Conservation (phyloP, 768 basidiomycete genomes). For the Psilocybe tampanensis region DNA sequence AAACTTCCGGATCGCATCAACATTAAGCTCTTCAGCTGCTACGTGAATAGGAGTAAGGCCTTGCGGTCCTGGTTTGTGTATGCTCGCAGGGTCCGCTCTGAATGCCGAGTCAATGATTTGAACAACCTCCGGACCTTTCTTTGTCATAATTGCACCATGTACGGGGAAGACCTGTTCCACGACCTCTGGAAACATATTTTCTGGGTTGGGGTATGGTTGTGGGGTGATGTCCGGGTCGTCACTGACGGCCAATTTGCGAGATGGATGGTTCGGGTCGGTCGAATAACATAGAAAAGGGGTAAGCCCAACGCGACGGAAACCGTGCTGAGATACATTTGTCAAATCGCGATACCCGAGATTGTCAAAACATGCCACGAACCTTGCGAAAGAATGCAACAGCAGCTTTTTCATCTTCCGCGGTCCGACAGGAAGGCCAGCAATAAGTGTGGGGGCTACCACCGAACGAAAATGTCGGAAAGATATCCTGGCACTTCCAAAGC, state of each 20-base stretch:
- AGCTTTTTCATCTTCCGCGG: no score
- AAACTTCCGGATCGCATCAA: slow-evolving; percentile 6
- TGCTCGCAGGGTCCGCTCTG: not conserved
- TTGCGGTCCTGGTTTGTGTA: not conserved
- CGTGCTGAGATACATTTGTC: slow-evolving; percentile 14
- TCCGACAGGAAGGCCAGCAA: no score
- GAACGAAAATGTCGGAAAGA: no score
- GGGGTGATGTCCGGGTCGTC: slow-evolving; percentile 4
- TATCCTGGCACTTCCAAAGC: no score
- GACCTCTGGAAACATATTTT: not conserved
- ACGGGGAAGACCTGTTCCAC: slow-evolving; percentile 4
- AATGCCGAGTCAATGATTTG: not conserved
- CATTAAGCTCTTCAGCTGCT: slow-evolving; percentile 6
- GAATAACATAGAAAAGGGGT: slow-evolving; percentile 27
- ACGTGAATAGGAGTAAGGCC: slow-evolving; percentile 11
- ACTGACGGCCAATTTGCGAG: slow-evolving; percentile 7
- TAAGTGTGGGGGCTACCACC: no score
- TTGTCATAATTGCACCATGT: slow-evolving; percentile 1
- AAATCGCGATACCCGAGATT: no score
- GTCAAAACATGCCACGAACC: no score
- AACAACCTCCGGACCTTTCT: not conserved
- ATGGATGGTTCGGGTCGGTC: slow-evolving; percentile 22
- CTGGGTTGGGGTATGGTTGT: not conserved
- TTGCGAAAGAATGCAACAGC: no score
- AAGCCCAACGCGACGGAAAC: slow-evolving; percentile 28